Evolutionary conservation across 352 stramenopile species (phyloP), one percentile per base, ranked within the genome.

Genomic region (Phytophthora citrophthora): DNA sequence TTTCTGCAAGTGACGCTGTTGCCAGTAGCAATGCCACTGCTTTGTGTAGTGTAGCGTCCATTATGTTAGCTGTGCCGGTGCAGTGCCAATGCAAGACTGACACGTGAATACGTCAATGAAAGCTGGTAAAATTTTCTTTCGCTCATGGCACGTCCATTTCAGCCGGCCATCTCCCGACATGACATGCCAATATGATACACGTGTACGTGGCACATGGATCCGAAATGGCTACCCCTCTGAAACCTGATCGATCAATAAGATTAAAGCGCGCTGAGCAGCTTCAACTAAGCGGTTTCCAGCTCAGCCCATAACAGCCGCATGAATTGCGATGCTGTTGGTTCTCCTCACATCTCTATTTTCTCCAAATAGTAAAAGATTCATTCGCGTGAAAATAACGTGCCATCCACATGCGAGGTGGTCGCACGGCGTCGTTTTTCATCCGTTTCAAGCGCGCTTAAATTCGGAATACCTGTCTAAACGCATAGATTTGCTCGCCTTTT

Each of bases 181-280:
- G 20, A 61, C 43, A 62, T 65, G 26, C 26, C n/a, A 20, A 8
- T 29, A 9, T 32, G 29, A 32, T 32, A 32, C 29, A 32, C 29
- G 29, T 13, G 29, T 34, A 69, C 53, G 59, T 70, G 60, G 60
- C 53, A 65, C 32, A 41, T 15, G 44, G 39, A 57, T 50, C 20
- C 3, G 16, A 64, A 9, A 63, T 65, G 48, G 62, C 63, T 66
- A 68, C 41, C 54, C 61, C 61, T 64, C 12, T 64, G 13, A 52
- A 64, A 72, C 2, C 26, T 39, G 61, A 15, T 59, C 7, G 20
- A 49, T 32, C 32, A 55, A 10, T 13, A 38, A 13, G 9, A 59
- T 51, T 61, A 64, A 71, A 76, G 71, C 71, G 62, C 67, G 62
- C 71, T 76, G 73, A 65, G 36, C 39, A 16, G 54, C 53, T 70